Percentiles rank a stretch among this genome's conserved stretches.
Conservation (phyloP, 441 rosid species). For the Macaranga tanarius region DNA sequence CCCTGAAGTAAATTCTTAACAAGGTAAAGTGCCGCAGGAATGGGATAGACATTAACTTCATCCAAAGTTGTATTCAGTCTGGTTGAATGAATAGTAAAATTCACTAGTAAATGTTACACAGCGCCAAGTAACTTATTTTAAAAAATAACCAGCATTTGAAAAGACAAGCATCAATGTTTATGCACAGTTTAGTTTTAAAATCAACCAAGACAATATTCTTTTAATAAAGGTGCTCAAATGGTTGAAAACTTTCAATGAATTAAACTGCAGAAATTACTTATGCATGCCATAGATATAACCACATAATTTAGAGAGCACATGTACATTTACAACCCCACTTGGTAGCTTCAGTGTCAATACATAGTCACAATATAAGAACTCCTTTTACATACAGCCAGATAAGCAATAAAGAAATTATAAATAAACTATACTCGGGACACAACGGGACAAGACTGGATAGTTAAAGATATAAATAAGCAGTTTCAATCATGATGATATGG, state of each 20-base stretch:
- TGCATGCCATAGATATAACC: no score
- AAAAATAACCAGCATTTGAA: background rate
- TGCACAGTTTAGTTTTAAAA: background rate
- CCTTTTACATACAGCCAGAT: no score
- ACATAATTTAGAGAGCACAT: no score
- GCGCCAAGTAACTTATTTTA: background rate
- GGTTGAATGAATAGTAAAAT: conserved; percentile 20
- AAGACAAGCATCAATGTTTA: background rate
- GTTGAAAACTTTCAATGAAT: background rate
- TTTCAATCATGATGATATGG: background rate
- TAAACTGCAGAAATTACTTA: background rate
- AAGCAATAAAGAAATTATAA: no score
- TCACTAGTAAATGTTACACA: conserved; percentile 6
- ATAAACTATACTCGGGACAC: no score
- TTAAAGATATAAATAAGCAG: background rate
- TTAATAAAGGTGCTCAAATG: background rate
- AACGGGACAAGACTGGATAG: no score
- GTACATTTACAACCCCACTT: background rate
- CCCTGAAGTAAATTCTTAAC: conserved; percentile 98
- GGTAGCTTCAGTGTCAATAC: background rate
- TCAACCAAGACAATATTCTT: background rate
- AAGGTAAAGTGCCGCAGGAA: conserved; percentile 91
- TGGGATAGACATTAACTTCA: conserved; percentile 88
- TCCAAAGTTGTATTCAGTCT: conserved; percentile 84
- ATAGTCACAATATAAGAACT: background rate